Evolutionary conservation across 1,284 basidiomycete genomes (phyloP).

Genomic region (Rhodotorula sp.): DNA sequence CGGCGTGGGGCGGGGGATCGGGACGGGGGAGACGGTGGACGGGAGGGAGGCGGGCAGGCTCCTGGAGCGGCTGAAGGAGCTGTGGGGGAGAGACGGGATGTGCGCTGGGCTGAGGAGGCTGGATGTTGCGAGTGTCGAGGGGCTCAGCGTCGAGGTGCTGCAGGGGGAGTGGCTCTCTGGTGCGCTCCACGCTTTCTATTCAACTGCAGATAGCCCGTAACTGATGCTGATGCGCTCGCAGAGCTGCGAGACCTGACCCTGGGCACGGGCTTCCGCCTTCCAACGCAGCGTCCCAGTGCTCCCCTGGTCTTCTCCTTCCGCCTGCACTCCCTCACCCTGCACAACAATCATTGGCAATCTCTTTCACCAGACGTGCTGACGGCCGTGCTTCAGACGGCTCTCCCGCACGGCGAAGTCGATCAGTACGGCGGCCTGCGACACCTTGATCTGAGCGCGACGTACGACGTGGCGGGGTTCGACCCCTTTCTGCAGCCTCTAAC

Average conservation of each 20-base stretch:
- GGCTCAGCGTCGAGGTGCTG: background rate
- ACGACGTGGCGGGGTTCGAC: background rate
- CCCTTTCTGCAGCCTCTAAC: background rate
- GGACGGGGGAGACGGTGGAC: constrained; percentile 6
- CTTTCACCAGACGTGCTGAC: background rate
- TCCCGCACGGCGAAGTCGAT: background rate
- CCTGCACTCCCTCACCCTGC: constrained; percentile 9
- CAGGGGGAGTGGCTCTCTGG: constrained; percentile 9
- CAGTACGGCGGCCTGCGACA: background rate
- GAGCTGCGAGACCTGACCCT: constrained; percentile 2
- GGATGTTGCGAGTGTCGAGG: constrained; percentile 7
- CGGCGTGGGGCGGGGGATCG: constrained; percentile 10
- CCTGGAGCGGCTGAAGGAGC: background rate
- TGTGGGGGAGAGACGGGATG: background rate
- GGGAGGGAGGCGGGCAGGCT: background rate
- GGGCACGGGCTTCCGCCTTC: background rate
- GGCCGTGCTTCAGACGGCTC: background rate
- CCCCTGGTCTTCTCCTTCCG: constrained; percentile 1
- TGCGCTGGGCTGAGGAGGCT: background rate
- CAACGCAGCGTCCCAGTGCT: background rate
- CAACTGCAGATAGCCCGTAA: background rate
- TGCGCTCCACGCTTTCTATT: background rate
- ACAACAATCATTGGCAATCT: constrained; percentile 24
- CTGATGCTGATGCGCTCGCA: background rate
- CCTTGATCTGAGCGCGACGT: constrained; percentile 16